These are phyloP conservation scores for Xylariaceae sp. DNA, from an alignment of 2,329 filamentous ascomycete genomes.

Conservation along the genomic window DNA sequence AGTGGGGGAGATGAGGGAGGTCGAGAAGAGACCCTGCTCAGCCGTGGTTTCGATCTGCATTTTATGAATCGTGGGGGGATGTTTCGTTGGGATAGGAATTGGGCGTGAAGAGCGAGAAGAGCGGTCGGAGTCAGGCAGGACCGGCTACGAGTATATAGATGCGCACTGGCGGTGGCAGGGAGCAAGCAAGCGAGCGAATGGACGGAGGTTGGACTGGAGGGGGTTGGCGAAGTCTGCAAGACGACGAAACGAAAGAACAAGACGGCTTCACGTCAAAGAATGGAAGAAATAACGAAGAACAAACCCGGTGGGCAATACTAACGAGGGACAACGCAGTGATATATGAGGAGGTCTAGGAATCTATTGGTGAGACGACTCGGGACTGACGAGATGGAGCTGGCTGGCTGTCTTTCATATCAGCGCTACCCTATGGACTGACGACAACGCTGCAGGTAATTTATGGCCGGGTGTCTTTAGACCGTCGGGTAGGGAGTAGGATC, in stretches of 20 bases:
- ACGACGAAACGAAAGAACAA: background rate
- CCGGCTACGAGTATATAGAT: background rate
- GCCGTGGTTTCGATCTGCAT: constrained; percentile 22
- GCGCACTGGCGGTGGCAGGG: background rate
- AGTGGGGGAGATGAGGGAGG: constrained; percentile 68
- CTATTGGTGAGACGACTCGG: background rate
- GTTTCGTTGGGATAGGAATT: background rate
- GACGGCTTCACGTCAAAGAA: background rate
- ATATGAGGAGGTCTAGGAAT: background rate
- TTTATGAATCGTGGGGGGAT: background rate
- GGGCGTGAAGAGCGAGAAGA: background rate
- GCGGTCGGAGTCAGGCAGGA: background rate
- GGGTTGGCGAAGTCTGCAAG: background rate
- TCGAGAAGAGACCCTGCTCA: constrained; percentile 66
- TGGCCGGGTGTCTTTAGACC: background rate
- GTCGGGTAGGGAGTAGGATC: too few species aligned
- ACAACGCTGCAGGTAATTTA: background rate
- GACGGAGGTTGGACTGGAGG: background rate
- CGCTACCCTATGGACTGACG: background rate
- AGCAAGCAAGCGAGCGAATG: background rate
- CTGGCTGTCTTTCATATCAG: background rate
- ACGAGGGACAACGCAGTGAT: background rate
- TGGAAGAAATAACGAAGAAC: background rate
- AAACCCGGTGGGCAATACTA: background rate
- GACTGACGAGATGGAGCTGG: background rate